Conservation (phyloP, 192 early-diverging fungal genomes). For the Umbelopsis vinacea region DNA sequence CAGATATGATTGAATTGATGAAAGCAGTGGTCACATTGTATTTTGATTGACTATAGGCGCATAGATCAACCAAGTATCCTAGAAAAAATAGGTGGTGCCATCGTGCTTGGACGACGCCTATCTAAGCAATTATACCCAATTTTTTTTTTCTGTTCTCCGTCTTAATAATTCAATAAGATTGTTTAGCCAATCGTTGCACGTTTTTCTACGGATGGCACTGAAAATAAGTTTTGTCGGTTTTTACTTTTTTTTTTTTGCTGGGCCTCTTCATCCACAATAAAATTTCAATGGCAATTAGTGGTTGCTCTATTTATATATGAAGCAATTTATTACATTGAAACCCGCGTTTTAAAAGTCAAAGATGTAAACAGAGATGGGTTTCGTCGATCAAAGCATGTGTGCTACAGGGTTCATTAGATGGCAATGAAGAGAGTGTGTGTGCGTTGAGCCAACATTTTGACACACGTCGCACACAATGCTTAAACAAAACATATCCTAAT, state of each 20-base stretch:
- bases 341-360: background rate
- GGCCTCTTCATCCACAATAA: background rate
- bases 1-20: too few relatives aligned
- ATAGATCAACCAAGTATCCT: too few relatives aligned
- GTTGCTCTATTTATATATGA: too few relatives aligned
- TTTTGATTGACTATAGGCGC: too few relatives aligned
- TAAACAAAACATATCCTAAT: slow-evolving; percentile 13
- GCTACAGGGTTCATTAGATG: slow-evolving; percentile 20
- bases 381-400: slow-evolving; percentile 14
- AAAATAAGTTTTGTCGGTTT: background rate
- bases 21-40: too few relatives aligned
- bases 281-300: background rate
- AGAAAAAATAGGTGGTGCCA: too few relatives aligned
- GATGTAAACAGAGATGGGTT: background rate
- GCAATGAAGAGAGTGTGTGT: background rate
- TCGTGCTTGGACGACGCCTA: too few relatives aligned
- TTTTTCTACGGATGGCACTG: background rate
- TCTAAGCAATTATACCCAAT: background rate
- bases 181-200: slow-evolving; percentile 9
- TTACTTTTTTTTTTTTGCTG: too few relatives aligned
- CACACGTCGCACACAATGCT: slow-evolving; percentile 23
- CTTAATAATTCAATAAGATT: slow-evolving; percentile 9
- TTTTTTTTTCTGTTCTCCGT: slow-evolving; percentile 8
- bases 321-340: background rate
- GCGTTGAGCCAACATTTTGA: slow-evolving; percentile 10